Conservation (phyloP, 1,284 basidiomycete species). For the Heliocybe sulcata region DNA sequence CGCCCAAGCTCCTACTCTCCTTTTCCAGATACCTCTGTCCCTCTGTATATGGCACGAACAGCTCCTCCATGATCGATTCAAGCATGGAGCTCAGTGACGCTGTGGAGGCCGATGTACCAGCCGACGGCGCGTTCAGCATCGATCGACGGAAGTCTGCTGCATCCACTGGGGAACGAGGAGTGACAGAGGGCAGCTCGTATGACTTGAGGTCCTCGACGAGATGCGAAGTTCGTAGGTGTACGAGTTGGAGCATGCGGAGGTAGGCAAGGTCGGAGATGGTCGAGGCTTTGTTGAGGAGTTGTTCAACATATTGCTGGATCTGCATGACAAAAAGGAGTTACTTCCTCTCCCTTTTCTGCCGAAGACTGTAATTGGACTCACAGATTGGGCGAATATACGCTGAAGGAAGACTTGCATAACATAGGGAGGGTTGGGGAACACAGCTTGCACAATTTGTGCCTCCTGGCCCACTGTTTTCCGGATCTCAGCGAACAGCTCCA, state of each 20-base stretch:
- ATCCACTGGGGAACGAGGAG: constrained; percentile 55
- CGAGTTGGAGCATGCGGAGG: constrained; percentile 85
- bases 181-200: constrained; percentile 76
- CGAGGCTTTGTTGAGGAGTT: constrained; percentile 68
- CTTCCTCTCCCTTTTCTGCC: too few relatives aligned
- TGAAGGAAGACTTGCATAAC: constrained; percentile 99
- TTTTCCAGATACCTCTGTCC: constrained; percentile 89
- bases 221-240: constrained; percentile 72
- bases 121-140: constrained; percentile 36
- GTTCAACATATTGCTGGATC: constrained; percentile 95
- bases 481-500: constrained; percentile 83
- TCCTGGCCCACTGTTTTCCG: constrained; percentile 90
- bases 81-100: constrained; percentile 79
- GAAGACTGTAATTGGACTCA: too few relatives aligned
- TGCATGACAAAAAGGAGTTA: constrained; percentile 21
- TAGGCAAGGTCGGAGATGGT: constrained; percentile 85
- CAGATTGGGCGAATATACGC: constrained; percentile 96
- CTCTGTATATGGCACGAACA: constrained; percentile 93
- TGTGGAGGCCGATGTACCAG: constrained; percentile 34
- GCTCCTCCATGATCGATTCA: constrained; percentile 92
- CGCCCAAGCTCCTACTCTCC: constrained; percentile 83
- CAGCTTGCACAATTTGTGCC: constrained; percentile 96
- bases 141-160: constrained; percentile 51
- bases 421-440: constrained; percentile 95
- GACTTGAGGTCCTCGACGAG: constrained; percentile 91